Conservation (phyloP, 306 rosid species). For the Cicer bijugum region DNA sequence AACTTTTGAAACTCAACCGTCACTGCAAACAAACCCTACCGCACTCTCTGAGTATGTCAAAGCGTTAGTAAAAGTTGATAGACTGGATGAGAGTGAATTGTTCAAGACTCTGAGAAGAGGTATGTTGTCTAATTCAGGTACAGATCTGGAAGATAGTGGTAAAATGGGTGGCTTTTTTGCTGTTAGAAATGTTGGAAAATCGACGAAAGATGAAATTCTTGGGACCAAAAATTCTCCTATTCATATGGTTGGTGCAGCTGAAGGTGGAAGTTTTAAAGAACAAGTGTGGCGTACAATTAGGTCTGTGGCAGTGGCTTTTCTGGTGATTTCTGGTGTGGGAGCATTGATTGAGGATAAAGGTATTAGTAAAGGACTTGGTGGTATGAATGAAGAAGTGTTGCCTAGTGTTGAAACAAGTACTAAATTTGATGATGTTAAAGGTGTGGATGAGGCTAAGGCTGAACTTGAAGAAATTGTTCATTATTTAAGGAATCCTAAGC, state of each 20-base stretch:
- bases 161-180: constrained; percentile 55
- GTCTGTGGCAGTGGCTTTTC: constrained; percentile 65
- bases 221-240: constrained; percentile 79
- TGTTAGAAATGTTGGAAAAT: constrained; percentile 61
- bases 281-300: constrained; percentile 81
- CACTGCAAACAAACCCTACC: constrained; percentile 64
- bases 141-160: constrained; percentile 57
- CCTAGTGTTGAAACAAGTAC: constrained; percentile 78
- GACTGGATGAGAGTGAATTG: constrained; percentile 84
- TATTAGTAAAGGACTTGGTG: constrained; percentile 76
- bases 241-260: constrained; percentile 74
- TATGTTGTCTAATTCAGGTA: constrained; percentile 56
- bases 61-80: constrained; percentile 77
- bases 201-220: constrained; percentile 61
- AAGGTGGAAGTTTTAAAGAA: constrained; percentile 80
- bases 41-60: constrained; percentile 83
- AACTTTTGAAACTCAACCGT: constrained; percentile 78
- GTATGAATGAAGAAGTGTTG: constrained; percentile 67
- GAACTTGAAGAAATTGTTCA: constrained; percentile 90
- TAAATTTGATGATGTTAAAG: constrained; percentile 77
- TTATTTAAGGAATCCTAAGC: constrained; percentile 91
- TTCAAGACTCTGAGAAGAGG: constrained; percentile 82
- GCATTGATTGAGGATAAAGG: constrained; percentile 87
- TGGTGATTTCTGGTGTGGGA: constrained; percentile 80
- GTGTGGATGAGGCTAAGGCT: constrained; percentile 86